phyloP scores from a whole-genome alignment of 352 stramenopile genomes.

The Sclerospora graminicola region DNA sequence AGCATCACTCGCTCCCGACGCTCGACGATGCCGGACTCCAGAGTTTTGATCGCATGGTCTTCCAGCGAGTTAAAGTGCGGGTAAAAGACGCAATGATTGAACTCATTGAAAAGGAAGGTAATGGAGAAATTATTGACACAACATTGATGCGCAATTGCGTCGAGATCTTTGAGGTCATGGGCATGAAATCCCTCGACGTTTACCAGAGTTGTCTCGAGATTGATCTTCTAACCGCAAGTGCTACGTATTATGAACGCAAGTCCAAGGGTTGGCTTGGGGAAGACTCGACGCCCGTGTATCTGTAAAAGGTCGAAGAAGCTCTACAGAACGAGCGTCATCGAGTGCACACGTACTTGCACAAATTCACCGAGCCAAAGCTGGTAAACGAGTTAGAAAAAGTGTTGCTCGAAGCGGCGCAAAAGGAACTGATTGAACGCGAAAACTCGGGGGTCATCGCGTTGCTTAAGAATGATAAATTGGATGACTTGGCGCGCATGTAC shows the following conservation, averaged over 20 bases:
- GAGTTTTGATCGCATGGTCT: slow-evolving; percentile 77
- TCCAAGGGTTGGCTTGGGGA: slow-evolving; percentile 95
- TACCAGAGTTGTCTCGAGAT: slow-evolving; percentile 95
- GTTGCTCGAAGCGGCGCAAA: slow-evolving; percentile 92
- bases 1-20: slow-evolving; percentile 95
- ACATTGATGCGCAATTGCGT: slow-evolving; percentile 94
- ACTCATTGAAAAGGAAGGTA: slow-evolving; percentile 96
- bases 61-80: slow-evolving; percentile 75
- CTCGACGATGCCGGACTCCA: slow-evolving; percentile 87
- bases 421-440: slow-evolving; percentile 96
- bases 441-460: slow-evolving; percentile 93
- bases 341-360: slow-evolving; percentile 95
- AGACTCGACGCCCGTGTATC: slow-evolving; percentile 96
- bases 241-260: slow-evolving; percentile 93
- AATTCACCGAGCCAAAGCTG: slow-evolving; percentile 93
- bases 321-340: slow-evolving; percentile 74
- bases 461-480: slow-evolving; percentile 95
- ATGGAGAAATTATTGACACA: slow-evolving; percentile 96
- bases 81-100: slow-evolving; percentile 88
- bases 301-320: slow-evolving; percentile 90
- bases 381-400: slow-evolving; percentile 90
- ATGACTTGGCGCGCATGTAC: slow-evolving; percentile 97
- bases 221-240: slow-evolving; percentile 89
- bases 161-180: slow-evolving; percentile 98
- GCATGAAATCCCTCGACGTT: slow-evolving; percentile 92